phyloP scores from a whole-genome alignment of 441 rosid species.

The Croton laevigatus region DNA sequence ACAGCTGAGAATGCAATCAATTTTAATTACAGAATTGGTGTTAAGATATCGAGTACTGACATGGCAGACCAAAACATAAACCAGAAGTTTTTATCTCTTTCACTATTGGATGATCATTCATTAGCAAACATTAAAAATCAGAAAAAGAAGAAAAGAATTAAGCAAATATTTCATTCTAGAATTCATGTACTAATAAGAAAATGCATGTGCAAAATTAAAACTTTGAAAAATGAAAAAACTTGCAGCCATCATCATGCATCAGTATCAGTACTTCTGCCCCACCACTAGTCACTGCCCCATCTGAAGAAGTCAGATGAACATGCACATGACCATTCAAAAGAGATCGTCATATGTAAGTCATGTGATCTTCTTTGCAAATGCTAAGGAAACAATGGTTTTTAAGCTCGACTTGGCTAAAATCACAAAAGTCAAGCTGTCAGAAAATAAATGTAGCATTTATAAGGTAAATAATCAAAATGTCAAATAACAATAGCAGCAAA shows the following conservation, averaged over 20 bases:
- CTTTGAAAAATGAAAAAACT: no score
- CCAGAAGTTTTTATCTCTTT: neutral
- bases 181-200: neutral
- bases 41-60: neutral
- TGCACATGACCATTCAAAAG: conserved; percentile 1
- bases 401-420: neutral
- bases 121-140: neutral
- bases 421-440: neutral
- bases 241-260: neutral
- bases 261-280: neutral
- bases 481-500: neutral
- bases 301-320: neutral
- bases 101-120: neutral
- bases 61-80: neutral
- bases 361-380: neutral
- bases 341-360: conserved; percentile 6
- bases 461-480: neutral
- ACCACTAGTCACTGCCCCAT: neutral
- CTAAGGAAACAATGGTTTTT: neutral
- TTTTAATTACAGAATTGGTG: neutral
- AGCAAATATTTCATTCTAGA: neutral
- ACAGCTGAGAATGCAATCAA: neutral
- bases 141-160: neutral
- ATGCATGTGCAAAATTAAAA: neutral
- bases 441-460: neutral